Conservation (phyloP, 2,329 filamentous ascomycete species). For the Cordyceps cateniannulata region DNA sequence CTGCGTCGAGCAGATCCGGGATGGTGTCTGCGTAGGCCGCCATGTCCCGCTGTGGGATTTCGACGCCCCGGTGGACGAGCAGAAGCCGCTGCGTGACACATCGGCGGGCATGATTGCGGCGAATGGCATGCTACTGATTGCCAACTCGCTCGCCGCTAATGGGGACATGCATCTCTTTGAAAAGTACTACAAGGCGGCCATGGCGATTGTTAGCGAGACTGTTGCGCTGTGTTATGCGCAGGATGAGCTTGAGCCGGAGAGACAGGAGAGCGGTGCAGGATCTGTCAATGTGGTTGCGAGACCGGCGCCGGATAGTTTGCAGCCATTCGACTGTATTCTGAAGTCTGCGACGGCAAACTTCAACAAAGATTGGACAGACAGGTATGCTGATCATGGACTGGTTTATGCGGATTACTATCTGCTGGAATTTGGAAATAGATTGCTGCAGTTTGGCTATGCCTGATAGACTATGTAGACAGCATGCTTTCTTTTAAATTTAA, state of each 20-base stretch:
- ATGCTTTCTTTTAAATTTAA: too few relatives aligned
- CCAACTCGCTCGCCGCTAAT: conserved; percentile 24
- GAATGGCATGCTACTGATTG: conserved; percentile 34
- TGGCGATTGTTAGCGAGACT: conserved; percentile 25
- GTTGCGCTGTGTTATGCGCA: conserved; percentile 22
- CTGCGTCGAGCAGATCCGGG: conserved; percentile 19
- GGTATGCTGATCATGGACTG: conserved; percentile 32
- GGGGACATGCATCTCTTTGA: conserved; percentile 15
- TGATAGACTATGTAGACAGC: not conserved
- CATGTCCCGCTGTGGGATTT: conserved; percentile 27
- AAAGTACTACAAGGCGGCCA: conserved; percentile 22
- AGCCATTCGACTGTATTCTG: conserved; percentile 24
- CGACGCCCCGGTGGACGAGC: conserved; percentile 35
- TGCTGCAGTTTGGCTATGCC: conserved; percentile 30
- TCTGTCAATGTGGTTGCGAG: not conserved
- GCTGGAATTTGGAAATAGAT: conserved; percentile 40
- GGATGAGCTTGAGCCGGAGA: conserved; percentile 19
- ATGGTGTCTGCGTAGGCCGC: conserved; percentile 16
- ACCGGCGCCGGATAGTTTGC: not conserved
- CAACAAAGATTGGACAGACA: conserved; percentile 22
- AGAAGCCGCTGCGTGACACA: conserved; percentile 26
- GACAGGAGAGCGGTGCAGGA: not conserved
- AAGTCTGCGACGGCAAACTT: conserved; percentile 29
- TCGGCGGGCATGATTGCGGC: conserved; percentile 35
- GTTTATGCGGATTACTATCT: conserved; percentile 46